Base-by-base conservation (phyloP, 2,329 filamentous ascomycete genomes). In the Chaetothyriales sp. region DNA sequence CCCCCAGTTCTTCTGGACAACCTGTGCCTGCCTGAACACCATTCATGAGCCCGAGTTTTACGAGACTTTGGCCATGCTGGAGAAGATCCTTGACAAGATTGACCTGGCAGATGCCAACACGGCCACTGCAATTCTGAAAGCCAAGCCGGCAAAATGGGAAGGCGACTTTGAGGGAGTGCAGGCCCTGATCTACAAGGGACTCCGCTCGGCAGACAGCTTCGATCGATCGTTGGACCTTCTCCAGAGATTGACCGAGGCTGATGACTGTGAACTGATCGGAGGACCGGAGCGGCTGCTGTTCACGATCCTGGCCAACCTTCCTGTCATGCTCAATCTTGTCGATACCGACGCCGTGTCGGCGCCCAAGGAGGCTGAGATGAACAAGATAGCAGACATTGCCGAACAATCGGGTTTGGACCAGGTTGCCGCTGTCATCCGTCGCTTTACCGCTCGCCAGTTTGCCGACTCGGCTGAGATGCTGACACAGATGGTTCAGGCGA, bases 1-100 rank as follows among this genome's bases (percentile, higher is more conserved):
- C 57, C 92, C 92, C 1, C 90, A 96, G 62, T 73, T 98, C 1
- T 96, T 98, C 67, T 98, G 93, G 93, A 94, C 90, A 0, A 95
- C 86, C 0, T 95, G 89, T 61, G 92, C 92, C 9, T 98, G 92
- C 64, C 71, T 98, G 18, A 89, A 96, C 62, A 96, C 92, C 0
- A 94, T 96, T 62, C 94, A 96, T 57, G 93, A 98, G 67, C 79
- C 83, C 19, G 92, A 98, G 62, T 98, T 95, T 56, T 77, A 92
- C 55, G 92, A 95, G 64, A 88, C 86, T 19, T 73, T 95, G 10
- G 83, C 85, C 49, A 95, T 98, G 85, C 75, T 98, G 8, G 85
- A 94, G 52, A 84, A 85, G 61, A 80, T 94, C 36, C 69, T 98
- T 19, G 78, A 80, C 58, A 94, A 92, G 64, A 72, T 96, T 19